A percentile compares a stretch with the other conserved stretches of the same genome.
Conservation (phyloP, 169 alveolate genomes). For the Plasmodium coatneyi region DNA sequence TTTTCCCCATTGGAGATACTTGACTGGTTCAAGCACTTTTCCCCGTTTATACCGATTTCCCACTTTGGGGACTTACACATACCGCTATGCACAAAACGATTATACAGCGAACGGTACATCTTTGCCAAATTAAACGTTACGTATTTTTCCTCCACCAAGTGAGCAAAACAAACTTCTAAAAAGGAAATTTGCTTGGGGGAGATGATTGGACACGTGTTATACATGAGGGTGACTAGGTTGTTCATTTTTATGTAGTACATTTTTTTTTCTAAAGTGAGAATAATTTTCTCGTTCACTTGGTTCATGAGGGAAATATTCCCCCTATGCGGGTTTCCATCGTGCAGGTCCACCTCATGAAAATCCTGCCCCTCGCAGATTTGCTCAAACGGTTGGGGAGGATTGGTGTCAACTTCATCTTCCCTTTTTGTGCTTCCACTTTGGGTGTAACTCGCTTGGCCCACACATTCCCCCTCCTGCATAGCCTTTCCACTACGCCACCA, state of each 20-base stretch:
- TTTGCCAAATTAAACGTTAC: conserved; percentile 7
- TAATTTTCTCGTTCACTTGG: not conserved
- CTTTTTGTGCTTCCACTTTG: not conserved
- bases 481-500: not conserved
- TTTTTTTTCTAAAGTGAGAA: conserved; percentile 14
- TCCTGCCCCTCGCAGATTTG: not conserved
- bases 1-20: not conserved
- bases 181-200: conserved; percentile 5
- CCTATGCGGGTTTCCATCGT: not conserved
- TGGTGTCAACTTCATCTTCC: not conserved
- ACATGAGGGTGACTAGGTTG: conserved; percentile 24
- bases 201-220: conserved; percentile 48
- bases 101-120: conserved; percentile 7
- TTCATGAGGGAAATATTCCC: not conserved
- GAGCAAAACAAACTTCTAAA: conserved; percentile 8
- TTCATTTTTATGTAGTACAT: conserved; percentile 26
- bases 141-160: conserved; percentile 25
- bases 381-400: not conserved
- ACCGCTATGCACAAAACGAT: not conserved
- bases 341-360: not conserved
- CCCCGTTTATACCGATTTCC: not conserved
- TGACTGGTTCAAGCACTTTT: not conserved
- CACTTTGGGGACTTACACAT: not conserved
- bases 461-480: not conserved
- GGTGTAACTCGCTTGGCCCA: not conserved